Evolutionary conservation across 345 rosid genomes (phyloP), one percentile per base, ranked within the genome.

Genomic region (Eucalyptus microcorys): DNA sequence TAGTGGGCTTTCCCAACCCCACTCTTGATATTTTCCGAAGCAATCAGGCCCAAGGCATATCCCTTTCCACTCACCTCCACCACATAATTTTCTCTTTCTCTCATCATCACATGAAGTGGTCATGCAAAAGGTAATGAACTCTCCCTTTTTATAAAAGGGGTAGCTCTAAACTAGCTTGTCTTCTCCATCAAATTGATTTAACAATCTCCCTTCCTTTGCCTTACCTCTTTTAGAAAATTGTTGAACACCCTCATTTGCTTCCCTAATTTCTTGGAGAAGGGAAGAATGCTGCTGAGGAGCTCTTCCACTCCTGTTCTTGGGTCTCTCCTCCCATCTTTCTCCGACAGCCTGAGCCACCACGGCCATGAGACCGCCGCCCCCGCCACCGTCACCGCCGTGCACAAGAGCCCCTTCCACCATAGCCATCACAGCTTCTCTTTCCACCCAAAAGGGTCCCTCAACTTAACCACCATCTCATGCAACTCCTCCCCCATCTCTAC

Each of bases 241-340:
- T 4, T 68, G 43, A 3, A 9, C 42, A 19, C 5, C 7, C 21
- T 17, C 43, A 37, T 71, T 19, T 17, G 43, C 43, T 2, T 2
- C 21, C 83, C 83, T 43, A 40, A 24, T 40, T 76, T 40, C 83
- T 86, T 86, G 43, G 30, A 42, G 87, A 86, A 86, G 26, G 13
- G 43, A 21, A 86, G 64, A 13, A 95, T 94, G 96, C 30, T 95
- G 87, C 93, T 95, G 14, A 93, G 94, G 87, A 95, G 96, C 92
- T 93, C 96, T 27, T 94, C 96, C 59, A 95, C 96, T 2, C 97
- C 97, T 4, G 85, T 95, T 90, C 95, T 95, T 16, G 94, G 96
- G 26, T 94, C 97, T 32, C 94, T 95, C 53, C 90, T 94, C 26
- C 43, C 94, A 4, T 92, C 94, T 40, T 45, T 91, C 40, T 66